These are phyloP conservation scores for Jamesozyma lodderae DNA, from an alignment of 805 yeast species.

Conservation along the genomic window DNA sequence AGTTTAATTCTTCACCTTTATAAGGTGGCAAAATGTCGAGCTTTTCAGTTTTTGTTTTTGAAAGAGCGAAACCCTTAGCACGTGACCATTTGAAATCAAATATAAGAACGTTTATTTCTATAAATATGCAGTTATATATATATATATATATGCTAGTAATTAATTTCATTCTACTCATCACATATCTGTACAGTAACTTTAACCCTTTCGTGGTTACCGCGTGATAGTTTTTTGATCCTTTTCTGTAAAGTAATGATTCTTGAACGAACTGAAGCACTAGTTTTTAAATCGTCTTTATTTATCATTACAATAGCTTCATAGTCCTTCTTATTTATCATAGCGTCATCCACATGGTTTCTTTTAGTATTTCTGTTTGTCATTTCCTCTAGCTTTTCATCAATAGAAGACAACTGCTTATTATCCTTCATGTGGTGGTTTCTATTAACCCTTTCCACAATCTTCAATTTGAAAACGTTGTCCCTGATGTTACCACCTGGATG, in stretches of 20 bases:
- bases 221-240: conserved; percentile 48
- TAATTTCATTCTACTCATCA: conserved; percentile 11
- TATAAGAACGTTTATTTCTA: background rate
- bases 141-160: background rate
- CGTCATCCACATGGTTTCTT: too few species aligned
- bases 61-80: background rate
- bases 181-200: conserved; percentile 41
- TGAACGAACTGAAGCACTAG: conserved; percentile 49
- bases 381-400: conserved; percentile 7
- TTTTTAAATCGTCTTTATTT: conserved; percentile 46
- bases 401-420: conserved; percentile 12
- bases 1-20: too few species aligned
- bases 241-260: conserved; percentile 52
- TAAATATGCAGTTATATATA: background rate
- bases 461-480: conserved; percentile 46
- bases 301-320: conserved; percentile 36
- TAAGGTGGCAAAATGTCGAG: background rate
- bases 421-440: conserved; percentile 16
- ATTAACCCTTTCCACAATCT: conserved; percentile 25
- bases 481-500: conserved; percentile 74
- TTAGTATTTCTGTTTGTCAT: background rate
- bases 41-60: background rate
- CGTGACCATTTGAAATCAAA: background rate
- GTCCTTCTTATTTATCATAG: conserved; percentile 9
- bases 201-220: conserved; percentile 42